A percentile compares a stretch with the other conserved stretches of the same genome.
These are phyloP conservation scores for Candida chauliodis DNA, from an alignment of 805 yeast species.

Conservation along the genomic window DNA sequence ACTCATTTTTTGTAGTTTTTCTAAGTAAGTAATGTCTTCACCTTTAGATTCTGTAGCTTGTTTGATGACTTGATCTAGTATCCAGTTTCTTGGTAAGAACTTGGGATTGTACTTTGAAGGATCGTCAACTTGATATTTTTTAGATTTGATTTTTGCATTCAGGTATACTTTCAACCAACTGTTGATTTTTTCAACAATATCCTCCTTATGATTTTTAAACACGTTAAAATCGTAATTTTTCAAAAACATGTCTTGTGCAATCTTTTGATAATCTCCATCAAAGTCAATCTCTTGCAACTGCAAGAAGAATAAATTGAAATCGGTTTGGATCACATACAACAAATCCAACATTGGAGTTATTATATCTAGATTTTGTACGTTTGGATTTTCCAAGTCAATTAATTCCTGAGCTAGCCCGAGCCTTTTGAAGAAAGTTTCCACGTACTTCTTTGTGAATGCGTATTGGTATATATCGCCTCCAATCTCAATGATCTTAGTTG, in stretches of 20 bases:
- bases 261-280: slow-evolving; percentile 11
- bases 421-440: slow-evolving; percentile 55
- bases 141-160: slow-evolving; percentile 42
- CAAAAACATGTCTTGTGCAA: slow-evolving; percentile 19
- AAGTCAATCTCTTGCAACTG: slow-evolving; percentile 50
- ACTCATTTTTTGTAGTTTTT: slow-evolving; percentile 68
- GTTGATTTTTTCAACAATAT: slow-evolving; percentile 36
- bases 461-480: slow-evolving; percentile 66
- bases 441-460: slow-evolving; percentile 57
- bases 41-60: slow-evolving; percentile 48
- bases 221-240: slow-evolving; percentile 20
- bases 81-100: slow-evolving; percentile 83
- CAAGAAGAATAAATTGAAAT: slow-evolving; percentile 77
- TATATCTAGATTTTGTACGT: slow-evolving; percentile 41
- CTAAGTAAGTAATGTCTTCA: slow-evolving; percentile 46
- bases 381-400: slow-evolving; percentile 29
- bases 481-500: slow-evolving; percentile 58
- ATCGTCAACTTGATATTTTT: slow-evolving; percentile 15
- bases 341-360: slow-evolving; percentile 60
- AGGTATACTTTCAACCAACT: slow-evolving; percentile 54
- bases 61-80: slow-evolving; percentile 76
- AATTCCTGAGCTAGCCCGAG: slow-evolving; percentile 56
- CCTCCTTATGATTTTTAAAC: slow-evolving; percentile 26
- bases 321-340: slow-evolving; percentile 60
- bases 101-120: slow-evolving; percentile 56